phyloP scores from a whole-genome alignment of 2,329 filamentous ascomycete species.

The Magnaporthiopsis incrustans region DNA sequence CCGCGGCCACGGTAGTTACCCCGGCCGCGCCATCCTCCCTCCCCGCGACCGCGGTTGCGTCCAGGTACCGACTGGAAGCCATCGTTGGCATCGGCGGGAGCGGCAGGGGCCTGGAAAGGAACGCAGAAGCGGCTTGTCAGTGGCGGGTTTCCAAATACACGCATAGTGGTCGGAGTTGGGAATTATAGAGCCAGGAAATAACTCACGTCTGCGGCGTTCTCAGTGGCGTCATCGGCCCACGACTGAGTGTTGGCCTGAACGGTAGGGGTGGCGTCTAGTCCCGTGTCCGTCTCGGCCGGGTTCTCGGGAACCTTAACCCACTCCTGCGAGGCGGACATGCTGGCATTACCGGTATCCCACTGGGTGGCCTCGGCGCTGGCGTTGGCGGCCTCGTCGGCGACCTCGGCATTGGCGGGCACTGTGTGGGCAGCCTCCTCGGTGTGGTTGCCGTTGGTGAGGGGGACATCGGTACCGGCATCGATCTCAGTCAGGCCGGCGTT shows the following conservation, averaged over 20 bases:
- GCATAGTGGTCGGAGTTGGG: too few species aligned
- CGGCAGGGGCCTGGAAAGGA: constrained; percentile 21
- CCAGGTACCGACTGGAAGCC: constrained; percentile 66
- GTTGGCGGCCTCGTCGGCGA: constrained; percentile 46
- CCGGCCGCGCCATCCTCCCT: constrained; percentile 37
- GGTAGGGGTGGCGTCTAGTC: constrained; percentile 52
- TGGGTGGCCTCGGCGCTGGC: constrained; percentile 52
- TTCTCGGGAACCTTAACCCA: constrained; percentile 70
- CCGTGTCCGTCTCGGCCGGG: constrained; percentile 64
- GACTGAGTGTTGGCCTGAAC: constrained; percentile 50
- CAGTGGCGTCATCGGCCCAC: constrained; percentile 76
- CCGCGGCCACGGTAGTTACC: constrained; percentile 44
- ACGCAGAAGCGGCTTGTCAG: not conserved
- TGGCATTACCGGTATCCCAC: constrained; percentile 47
- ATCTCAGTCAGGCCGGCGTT: constrained; percentile 63
- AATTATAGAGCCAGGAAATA: constrained; percentile 6
- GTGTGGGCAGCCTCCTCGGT: constrained; percentile 25
- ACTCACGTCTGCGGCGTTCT: constrained; percentile 35
- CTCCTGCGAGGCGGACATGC: constrained; percentile 47
- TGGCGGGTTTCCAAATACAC: too few species aligned
- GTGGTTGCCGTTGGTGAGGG: constrained; percentile 33
- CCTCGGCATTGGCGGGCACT: constrained; percentile 38
- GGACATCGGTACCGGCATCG: constrained; percentile 35
- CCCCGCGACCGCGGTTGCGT: constrained; percentile 48
- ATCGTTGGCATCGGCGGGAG: constrained; percentile 41